Base-by-base conservation (phyloP, 176 grass and related monocot species). In the Tillandsia fasciculata region DNA sequence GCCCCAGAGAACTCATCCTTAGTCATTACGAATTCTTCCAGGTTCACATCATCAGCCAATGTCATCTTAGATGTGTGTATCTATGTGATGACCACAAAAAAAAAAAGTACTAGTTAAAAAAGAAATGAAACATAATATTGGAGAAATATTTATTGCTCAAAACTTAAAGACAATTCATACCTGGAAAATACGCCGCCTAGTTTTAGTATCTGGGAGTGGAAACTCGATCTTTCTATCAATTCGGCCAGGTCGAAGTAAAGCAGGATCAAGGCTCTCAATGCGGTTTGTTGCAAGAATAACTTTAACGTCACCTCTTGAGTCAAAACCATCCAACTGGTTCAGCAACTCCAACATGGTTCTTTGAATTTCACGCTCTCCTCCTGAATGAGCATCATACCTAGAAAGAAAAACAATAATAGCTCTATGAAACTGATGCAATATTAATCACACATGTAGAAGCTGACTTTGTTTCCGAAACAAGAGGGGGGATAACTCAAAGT, bases 51-150 rank as follows among this genome's bases (percentile, higher is more conserved):
- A 29, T 94, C 90, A 42, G 90, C 78, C 70, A 94, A 64, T 10
- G 90, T 94, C 90, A 94, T 94, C 78, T 89, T 94, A 28, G 90
- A 18, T 1, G 86, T 94, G 77, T 94, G 90, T 76, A 94, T 94
- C 90, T 94, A 80, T 49, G 71, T n/a, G 22, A 10, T 18, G 56
- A 61, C 0, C 53, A 57, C 56, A 15, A 61, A 7, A 9, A 61
- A n/a, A n/a, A n/a, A n/a, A 61, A 61, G 56, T 61, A 61, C 22
- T 61, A 61, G 33, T 42, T 42, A 42, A 42, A 7, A 29, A 42
- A 42, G 33, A 42, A 42, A 42, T 7, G 56, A 61, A 61, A 9
- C 6, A 61, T 0, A 8, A 9, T 20, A 18, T 18, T 18, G 56
- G 15, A 8, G 8, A 61, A 61, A 9, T 2, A 61, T 61, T 23